Base-by-base conservation (phyloP, 148 eudicot species). In the Chenopodium quinoa region DNA sequence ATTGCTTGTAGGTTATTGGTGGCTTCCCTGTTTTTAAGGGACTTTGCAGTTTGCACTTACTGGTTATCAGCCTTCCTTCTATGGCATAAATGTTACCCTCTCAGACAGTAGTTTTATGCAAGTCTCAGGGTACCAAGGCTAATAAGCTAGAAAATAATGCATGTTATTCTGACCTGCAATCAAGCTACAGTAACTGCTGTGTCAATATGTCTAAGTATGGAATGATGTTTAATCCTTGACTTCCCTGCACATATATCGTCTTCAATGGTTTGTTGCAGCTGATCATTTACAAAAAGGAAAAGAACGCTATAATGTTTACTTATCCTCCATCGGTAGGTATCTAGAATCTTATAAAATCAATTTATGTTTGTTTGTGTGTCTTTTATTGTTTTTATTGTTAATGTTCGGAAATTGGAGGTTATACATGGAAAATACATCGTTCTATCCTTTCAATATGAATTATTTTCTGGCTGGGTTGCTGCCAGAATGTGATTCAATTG, bases 291-390 rank as follows among this genome's bases (percentile, higher is more conserved):
- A 87, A 85, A 69, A 93, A 93, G 93, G 95, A 95, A 81, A 95
- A 92, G 92, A 90, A 92, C 69, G 97, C 95, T 27, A 91, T 95
- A 80, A 83, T 95, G 88, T 95, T 93, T 81, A 93, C 97, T 75
- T 90, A 95, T 87, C 93, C 99, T 71, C 97, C 97, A 12, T 66
- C 91, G 78, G 97, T 95, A 92, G 75, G 97, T 84, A 65, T 54
- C 75, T 68, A 19, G 19, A 48, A 47, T 25, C 31, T 23, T 48
- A 46, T 1, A 48, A 48, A 40, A 22, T 0, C 1, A 12, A 73
- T 23, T 47, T 50, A 48, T 48, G 44, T 40, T 40, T 40, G 44
- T 40, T 40, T 40, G 44, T 5, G 44, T 40, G 44, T 40, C 7
- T 40, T 40, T 40, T 40, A 40, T 40, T 40, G 44, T 47, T 40